These are phyloP conservation scores for Quercus aquifolioides DNA, from an alignment of 306 rosid species.

Conservation along the genomic window DNA sequence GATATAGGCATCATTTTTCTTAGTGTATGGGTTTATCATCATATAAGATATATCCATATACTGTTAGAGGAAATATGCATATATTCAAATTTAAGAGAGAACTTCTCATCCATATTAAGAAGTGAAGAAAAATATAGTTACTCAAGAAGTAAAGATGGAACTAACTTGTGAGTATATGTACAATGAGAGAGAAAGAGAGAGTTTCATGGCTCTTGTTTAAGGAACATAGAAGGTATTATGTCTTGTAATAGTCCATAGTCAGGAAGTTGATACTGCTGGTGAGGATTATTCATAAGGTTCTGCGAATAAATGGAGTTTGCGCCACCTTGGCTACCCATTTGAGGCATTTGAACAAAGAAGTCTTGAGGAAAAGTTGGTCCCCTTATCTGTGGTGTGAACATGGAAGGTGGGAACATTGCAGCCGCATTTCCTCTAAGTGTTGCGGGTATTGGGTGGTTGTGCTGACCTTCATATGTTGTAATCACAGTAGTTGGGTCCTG, in stretches of 20 bases:
- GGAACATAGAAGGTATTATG: constrained; percentile 64
- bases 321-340: background rate
- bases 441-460: constrained; percentile 83
- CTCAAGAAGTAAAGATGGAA: background rate
- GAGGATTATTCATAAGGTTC: constrained; percentile 6
- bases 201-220: constrained; percentile 50
- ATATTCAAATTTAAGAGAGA: too few species aligned
- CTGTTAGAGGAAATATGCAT: too few species aligned
- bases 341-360: constrained; percentile 23
- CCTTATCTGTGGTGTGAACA: constrained; percentile 24
- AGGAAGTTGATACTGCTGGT: constrained; percentile 29
- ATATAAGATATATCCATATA: too few species aligned
- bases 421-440: constrained; percentile 64
- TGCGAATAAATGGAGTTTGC: constrained; percentile 22
- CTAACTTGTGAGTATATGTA: constrained; percentile 20
- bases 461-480: constrained; percentile 86
- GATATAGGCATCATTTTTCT: too few species aligned
- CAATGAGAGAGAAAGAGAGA: constrained; percentile 5
- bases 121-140: background rate
- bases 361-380: constrained; percentile 47
- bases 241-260: constrained; percentile 77
- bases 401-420: constrained; percentile 52
- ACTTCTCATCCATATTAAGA: background rate
- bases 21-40: too few species aligned
- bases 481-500: constrained; percentile 72